Evolutionary conservation across 2,329 filamentous ascomycete species (phyloP).

Genomic region (Botryotinia narcissicola): DNA sequence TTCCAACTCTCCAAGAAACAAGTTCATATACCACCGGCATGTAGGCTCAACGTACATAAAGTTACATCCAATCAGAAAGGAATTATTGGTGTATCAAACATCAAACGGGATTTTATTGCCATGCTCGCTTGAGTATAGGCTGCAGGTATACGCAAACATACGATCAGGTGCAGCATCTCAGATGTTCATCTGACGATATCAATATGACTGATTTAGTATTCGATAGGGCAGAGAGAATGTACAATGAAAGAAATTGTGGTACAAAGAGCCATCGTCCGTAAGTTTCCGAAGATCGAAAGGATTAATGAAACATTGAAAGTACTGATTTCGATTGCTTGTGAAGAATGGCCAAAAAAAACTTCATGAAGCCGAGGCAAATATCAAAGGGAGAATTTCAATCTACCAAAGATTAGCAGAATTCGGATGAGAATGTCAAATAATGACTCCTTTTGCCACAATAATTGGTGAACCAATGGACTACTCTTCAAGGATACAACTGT

Average conservation of each 20-base stretch:
- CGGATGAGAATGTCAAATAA: not conserved
- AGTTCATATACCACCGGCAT: not conserved
- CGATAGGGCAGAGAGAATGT: conserved; percentile 5
- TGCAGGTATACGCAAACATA: conserved; percentile 3
- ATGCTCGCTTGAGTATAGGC: conserved; percentile 12
- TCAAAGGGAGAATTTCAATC: not conserved
- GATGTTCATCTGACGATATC: conserved; percentile 12
- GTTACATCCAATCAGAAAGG: not conserved
- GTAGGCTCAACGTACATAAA: not conserved
- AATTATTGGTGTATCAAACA: not conserved
- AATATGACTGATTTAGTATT: conserved; percentile 10
- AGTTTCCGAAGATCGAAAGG: not conserved
- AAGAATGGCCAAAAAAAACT: not conserved
- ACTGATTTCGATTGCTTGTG: not conserved
- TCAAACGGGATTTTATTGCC: conserved; percentile 1
- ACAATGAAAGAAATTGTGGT: not conserved
- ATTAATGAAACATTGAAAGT: not conserved
- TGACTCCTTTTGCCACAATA: not conserved
- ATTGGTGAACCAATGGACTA: not conserved
- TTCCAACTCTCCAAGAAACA: conserved; percentile 13
- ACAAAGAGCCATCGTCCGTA: not conserved
- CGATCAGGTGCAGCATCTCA: conserved; percentile 8
- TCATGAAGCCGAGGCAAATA: not conserved
- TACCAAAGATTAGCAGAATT: not conserved
- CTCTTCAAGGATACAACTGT: not conserved